Evolutionary conservation across 805 yeast genomes (phyloP).

Genomic region (Saturnispora mendoncae): DNA sequence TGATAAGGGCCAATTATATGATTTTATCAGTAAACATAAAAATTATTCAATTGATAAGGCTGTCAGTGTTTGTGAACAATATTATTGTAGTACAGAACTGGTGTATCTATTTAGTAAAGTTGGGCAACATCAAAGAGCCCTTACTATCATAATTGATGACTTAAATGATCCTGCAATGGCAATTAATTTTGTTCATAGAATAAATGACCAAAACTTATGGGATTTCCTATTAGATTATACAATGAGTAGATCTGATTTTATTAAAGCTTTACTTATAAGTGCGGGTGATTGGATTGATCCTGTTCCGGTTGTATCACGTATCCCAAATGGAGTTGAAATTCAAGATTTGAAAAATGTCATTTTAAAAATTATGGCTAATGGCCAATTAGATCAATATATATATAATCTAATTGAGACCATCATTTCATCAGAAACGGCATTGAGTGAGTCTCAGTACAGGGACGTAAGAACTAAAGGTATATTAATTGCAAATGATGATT

Average conservation of each 20-base stretch:
- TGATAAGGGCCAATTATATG: constrained; percentile 45
- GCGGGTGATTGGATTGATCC: constrained; percentile 63
- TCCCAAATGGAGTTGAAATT: constrained; percentile 55
- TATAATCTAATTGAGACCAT: constrained; percentile 48
- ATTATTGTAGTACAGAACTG: constrained; percentile 54
- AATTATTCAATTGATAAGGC: constrained; percentile 66
- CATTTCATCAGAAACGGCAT: constrained; percentile 42
- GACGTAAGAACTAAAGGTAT: constrained; percentile 29
- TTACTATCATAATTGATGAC: constrained; percentile 66
- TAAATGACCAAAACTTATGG: constrained; percentile 75
- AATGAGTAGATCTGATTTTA: constrained; percentile 63
- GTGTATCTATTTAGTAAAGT: constrained; percentile 75
- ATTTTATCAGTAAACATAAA: constrained; percentile 49
- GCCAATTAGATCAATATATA: constrained; percentile 45
- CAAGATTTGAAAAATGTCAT: constrained; percentile 57
- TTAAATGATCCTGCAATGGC: constrained; percentile 75
- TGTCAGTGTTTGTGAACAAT: constrained; percentile 50
- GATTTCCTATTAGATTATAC: constrained; percentile 63
- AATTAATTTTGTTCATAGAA: constrained; percentile 61
- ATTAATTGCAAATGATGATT: constrained; percentile 19
- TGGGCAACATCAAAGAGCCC: constrained; percentile 72
- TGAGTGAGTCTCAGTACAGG: constrained; percentile 26
- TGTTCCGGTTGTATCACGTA: constrained; percentile 53
- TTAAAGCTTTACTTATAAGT: constrained; percentile 60
- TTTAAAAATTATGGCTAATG: constrained; percentile 51